Evolutionary conservation across 129 eudicot species (phyloP).

Genomic region (Scalesia atractyloides): DNA sequence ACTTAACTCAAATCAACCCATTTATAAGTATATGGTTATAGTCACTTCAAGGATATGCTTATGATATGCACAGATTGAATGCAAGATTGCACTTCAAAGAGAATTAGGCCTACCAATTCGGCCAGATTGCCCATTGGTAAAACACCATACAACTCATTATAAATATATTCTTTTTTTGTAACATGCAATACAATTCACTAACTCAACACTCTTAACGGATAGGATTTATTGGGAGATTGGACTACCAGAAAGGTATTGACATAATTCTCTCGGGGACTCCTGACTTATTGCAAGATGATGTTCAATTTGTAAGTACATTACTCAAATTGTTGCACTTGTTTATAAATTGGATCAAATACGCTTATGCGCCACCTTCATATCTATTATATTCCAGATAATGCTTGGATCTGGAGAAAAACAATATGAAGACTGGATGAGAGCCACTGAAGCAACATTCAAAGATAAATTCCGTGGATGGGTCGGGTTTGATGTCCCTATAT

Average conservation of each 20-base stretch:
- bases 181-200: neutral
- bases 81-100: slow-evolving; percentile 79
- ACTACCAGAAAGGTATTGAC: slow-evolving; percentile 95
- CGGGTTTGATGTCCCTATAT: slow-evolving; percentile 85
- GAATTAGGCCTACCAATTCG: slow-evolving; percentile 83
- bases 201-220: slow-evolving; percentile 40
- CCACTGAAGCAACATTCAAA: slow-evolving; percentile 48
- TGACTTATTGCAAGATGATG: slow-evolving; percentile 74
- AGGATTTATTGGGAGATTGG: slow-evolving; percentile 94
- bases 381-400: slow-evolving; percentile 61
- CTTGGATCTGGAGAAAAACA: slow-evolving; percentile 96
- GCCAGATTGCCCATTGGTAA: slow-evolving; percentile 93
- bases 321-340: neutral
- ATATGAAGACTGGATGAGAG: slow-evolving; percentile 96
- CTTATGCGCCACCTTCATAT: neutral
- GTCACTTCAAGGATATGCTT: slow-evolving; percentile 15
- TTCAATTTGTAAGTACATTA: slow-evolving; percentile 71
- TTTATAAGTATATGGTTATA: neutral
- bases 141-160: neutral
- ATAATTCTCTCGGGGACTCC: slow-evolving; percentile 70
- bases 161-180: neutral
- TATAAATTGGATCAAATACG: neutral
- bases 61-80: slow-evolving; percentile 56
- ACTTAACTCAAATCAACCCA: neutral
- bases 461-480: slow-evolving; percentile 90